phyloP scores from a whole-genome alignment of 2,329 filamentous ascomycete species.

The Calonectria montana region DNA sequence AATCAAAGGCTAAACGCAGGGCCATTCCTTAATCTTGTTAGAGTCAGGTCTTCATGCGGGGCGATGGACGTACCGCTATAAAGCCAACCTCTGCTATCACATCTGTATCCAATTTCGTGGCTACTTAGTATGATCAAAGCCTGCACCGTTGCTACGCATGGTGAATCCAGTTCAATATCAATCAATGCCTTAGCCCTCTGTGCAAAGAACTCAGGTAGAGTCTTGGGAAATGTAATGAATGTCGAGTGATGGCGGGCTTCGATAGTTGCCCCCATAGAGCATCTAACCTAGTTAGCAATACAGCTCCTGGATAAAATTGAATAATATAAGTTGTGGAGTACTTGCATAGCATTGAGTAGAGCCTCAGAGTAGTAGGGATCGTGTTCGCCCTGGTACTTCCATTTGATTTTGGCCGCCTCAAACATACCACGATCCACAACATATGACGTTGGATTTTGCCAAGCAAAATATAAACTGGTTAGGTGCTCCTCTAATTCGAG shows the following conservation, averaged over 20 bases:
- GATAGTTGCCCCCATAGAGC: constrained; percentile 55
- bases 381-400: constrained; percentile 31
- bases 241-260: constrained; percentile 55
- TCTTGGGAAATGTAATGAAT: constrained; percentile 49
- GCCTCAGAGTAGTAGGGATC: constrained; percentile 43
- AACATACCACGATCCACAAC: constrained; percentile 39
- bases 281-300: constrained; percentile 41
- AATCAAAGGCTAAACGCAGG: constrained; percentile 39
- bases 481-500: constrained; percentile 30
- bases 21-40: constrained; percentile 45
- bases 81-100: constrained; percentile 41
- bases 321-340: neutral
- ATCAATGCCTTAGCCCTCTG: constrained; percentile 39
- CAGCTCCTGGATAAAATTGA: neutral
- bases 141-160: constrained; percentile 40
- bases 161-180: constrained; percentile 41
- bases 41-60: too few relatives aligned
- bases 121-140: constrained; percentile 40
- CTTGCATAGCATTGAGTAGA: constrained; percentile 42
- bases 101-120: constrained; percentile 40
- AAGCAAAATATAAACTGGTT: constrained; percentile 33
- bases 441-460: constrained; percentile 36
- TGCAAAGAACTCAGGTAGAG: constrained; percentile 43
- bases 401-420: constrained; percentile 20
- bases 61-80: constrained; percentile 35